These are phyloP conservation scores for Fistulinella prunicolor DNA, from an alignment of 768 basidiomycete species.

Conservation along the genomic window DNA sequence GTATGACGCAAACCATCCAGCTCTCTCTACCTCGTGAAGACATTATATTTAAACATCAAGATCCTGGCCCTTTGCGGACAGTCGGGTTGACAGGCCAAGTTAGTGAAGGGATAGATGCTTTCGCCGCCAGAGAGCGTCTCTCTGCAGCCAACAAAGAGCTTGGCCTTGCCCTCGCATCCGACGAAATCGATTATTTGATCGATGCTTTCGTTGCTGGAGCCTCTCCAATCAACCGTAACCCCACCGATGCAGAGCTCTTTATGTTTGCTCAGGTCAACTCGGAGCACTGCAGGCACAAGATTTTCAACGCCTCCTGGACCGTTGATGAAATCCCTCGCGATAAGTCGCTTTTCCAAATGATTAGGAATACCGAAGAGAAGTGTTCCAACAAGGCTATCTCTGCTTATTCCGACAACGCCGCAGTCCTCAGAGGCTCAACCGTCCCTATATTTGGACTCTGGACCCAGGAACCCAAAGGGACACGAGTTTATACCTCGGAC, in stretches of 20 bases:
- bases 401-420: constrained; percentile 97
- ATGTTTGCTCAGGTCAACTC: constrained; percentile 99
- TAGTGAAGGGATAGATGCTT: constrained; percentile 22
- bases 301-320: constrained; percentile 97
- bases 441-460: constrained; percentile 73
- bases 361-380: constrained; percentile 88
- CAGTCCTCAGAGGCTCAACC: constrained; percentile 73
- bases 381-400: constrained; percentile 80
- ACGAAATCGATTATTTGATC: constrained; percentile 92
- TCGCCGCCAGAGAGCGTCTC: constrained; percentile 60
- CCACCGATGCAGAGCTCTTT: constrained; percentile 97
- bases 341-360: constrained; percentile 91
- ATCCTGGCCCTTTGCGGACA: constrained; percentile 65
- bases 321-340: constrained; percentile 68
- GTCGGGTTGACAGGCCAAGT: constrained; percentile 53
- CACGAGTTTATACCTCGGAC: constrained; percentile 51
- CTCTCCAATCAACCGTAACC: constrained; percentile 70
- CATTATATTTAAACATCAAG: constrained; percentile 55
- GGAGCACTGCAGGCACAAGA: constrained; percentile 99
- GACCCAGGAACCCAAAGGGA: constrained; percentile 19
- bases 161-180: constrained; percentile 84
- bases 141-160: constrained; percentile 75
- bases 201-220: constrained; percentile 79
- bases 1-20: constrained; percentile 90
- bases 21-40: constrained; percentile 55